Conservation (phyloP, 768 basidiomycete species). For the Coprinopsis strossmayeri region DNA sequence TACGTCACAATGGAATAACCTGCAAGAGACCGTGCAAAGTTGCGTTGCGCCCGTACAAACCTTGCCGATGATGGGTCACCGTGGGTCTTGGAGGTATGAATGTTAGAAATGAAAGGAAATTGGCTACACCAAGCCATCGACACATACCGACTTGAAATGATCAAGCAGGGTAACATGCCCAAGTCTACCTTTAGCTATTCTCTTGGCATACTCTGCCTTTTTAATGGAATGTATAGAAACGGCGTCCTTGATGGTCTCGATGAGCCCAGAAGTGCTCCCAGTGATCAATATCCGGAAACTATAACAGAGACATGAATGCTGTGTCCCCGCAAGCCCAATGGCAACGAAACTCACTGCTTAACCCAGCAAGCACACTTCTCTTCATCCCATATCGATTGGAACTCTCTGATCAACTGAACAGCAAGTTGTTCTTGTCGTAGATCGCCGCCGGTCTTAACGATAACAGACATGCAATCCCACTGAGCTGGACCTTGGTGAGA, state of each 20-base stretch:
- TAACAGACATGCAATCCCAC: conserved; percentile 92
- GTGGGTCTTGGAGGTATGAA: conserved; percentile 54
- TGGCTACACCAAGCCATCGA: too few species aligned
- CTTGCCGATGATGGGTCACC: conserved; percentile 84
- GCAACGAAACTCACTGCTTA: conserved; percentile 57
- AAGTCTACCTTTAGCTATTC: conserved; percentile 71
- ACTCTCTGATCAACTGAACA: conserved; percentile 89
- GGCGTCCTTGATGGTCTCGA: conserved; percentile 97
- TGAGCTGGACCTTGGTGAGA: conserved; percentile 35
- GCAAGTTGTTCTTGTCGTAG: conserved; percentile 96
- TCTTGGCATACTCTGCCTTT: conserved; percentile 94
- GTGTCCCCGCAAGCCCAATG: not conserved
- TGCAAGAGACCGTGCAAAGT: conserved; percentile 90
- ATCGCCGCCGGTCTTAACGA: conserved; percentile 97
- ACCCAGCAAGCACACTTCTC: conserved; percentile 92
- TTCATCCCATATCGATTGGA: conserved; percentile 91
- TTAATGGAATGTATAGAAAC: conserved; percentile 99
- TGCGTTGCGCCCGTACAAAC: conserved; percentile 85
- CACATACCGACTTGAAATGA: conserved; percentile 79
- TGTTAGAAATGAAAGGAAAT: too few species aligned
- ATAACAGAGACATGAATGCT: not conserved
- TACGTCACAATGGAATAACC: conserved; percentile 97
- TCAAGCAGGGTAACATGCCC: conserved; percentile 88
- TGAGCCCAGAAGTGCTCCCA: conserved; percentile 85
- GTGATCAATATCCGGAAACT: conserved; percentile 97